Evolutionary conservation across 805 yeast genomes (phyloP).

Genomic region (Candida glaebosa): DNA sequence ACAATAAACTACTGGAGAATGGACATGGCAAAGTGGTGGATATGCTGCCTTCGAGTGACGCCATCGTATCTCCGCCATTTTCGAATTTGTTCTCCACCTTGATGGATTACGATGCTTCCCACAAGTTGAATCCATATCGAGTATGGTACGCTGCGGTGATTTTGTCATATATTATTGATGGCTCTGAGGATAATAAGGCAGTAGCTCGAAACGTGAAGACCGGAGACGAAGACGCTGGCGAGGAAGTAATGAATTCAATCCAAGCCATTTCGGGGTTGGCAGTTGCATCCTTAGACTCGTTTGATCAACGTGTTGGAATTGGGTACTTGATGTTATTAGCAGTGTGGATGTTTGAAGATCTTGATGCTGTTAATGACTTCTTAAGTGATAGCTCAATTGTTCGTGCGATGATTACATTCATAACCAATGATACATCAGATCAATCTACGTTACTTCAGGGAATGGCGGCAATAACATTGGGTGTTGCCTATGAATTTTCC

Average conservation of each 20-base stretch:
- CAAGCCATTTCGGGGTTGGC: constrained; percentile 78
- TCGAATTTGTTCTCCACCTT: constrained; percentile 69
- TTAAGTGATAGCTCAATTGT: constrained; percentile 63
- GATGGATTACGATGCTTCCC: constrained; percentile 65
- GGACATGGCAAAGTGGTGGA: constrained; percentile 1
- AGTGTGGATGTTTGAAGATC: constrained; percentile 76
- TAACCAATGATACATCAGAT: constrained; percentile 48
- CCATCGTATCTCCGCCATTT: constrained; percentile 25
- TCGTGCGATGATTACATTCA: constrained; percentile 63
- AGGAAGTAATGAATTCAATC: constrained; percentile 65
- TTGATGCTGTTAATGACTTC: constrained; percentile 70
- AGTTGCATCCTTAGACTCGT: constrained; percentile 54
- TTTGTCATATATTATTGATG: constrained; percentile 54
- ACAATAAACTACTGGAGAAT: constrained; percentile 10
- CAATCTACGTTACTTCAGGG: constrained; percentile 61
- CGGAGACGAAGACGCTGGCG: constrained; percentile 61
- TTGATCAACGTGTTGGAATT: constrained; percentile 72
- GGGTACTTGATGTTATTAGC: constrained; percentile 75
- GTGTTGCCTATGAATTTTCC: constrained; percentile 76
- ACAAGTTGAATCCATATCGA: constrained; percentile 77
- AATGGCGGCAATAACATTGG: constrained; percentile 65
- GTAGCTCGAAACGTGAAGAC: constrained; percentile 45
- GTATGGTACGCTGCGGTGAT: constrained; percentile 78
- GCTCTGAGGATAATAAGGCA: constrained; percentile 49
- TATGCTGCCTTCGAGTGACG: constrained; percentile 10